Conservation (phyloP, 2,329 filamentous ascomycete genomes). For the Aspergillus aculeatus region DNA sequence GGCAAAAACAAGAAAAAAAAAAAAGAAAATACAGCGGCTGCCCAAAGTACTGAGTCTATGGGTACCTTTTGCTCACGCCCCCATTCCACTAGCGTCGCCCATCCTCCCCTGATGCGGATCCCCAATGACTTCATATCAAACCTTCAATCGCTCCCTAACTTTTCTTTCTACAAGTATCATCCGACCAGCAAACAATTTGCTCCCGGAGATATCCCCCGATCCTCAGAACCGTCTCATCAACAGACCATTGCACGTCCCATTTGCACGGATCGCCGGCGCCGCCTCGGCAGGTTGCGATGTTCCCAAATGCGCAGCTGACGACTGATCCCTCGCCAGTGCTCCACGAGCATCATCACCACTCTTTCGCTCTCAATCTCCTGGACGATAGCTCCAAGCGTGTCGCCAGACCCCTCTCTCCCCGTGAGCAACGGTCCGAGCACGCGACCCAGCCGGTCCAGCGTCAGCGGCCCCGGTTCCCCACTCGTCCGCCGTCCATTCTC, state of each 20-base stretch:
- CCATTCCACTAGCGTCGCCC: no score
- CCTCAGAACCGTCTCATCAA: background rate
- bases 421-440: constrained; percentile 36
- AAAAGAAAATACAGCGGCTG: background rate
- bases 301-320: constrained; percentile 34
- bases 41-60: no score
- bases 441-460: constrained; percentile 29
- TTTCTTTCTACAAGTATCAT: background rate
- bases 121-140: background rate
- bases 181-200: background rate
- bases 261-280: background rate
- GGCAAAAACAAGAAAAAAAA: no score
- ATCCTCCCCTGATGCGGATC: no score
- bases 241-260: background rate
- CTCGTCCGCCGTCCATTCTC: constrained; percentile 19
- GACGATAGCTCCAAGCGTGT: constrained; percentile 19
- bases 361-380: constrained; percentile 28
- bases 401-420: constrained; percentile 14
- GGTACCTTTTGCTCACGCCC: no score
- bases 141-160: background rate
- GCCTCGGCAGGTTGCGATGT: constrained; percentile 9
- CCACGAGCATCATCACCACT: constrained; percentile 35
- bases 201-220: background rate
- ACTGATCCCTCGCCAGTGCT: constrained; percentile 37
- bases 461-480: constrained; percentile 24